Conservation (phyloP, 2,329 filamentous ascomycete genomes). For the Sclerotinia trifoliorum region DNA sequence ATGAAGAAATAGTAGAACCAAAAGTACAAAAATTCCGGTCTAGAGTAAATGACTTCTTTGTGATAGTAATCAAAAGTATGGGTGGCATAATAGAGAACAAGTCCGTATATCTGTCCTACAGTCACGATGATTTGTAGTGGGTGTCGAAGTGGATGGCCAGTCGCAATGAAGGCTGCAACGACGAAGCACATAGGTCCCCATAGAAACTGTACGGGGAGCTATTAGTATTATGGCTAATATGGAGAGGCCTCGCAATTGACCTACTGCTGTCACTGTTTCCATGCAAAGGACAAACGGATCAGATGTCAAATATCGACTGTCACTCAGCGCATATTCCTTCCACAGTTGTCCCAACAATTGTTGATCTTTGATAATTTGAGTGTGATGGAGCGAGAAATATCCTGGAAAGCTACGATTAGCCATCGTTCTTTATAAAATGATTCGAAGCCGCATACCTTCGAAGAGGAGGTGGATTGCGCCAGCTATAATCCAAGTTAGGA, state of each 20-base stretch:
- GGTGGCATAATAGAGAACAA: constrained; percentile 63
- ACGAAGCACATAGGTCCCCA: constrained; percentile 60
- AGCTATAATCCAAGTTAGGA: constrained; percentile 26
- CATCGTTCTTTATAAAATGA: neutral
- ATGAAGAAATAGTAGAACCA: constrained; percentile 64
- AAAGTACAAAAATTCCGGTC: constrained; percentile 60
- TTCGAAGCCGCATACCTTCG: constrained; percentile 36
- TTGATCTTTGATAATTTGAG: constrained; percentile 43
- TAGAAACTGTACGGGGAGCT: constrained; percentile 43
- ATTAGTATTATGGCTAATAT: neutral
- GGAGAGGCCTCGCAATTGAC: constrained; percentile 3
- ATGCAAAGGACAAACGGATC: constrained; percentile 56
- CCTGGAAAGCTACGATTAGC: constrained; percentile 32
- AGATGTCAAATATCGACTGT: constrained; percentile 54
- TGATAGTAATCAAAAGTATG: constrained; percentile 51
- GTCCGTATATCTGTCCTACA: constrained; percentile 48
- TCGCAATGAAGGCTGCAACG: constrained; percentile 48
- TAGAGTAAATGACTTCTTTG: constrained; percentile 51
- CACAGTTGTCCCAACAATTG: constrained; percentile 54
- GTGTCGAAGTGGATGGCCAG: constrained; percentile 48
- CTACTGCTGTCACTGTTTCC: constrained; percentile 52
- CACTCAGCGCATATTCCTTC: constrained; percentile 58
- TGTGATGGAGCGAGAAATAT: constrained; percentile 50
- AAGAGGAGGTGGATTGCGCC: constrained; percentile 39
- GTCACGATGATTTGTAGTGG: constrained; percentile 47